These are phyloP conservation scores for Dinochytrium kinnereticum DNA, from an alignment of 371 early-diverging fungal species.

Conservation along the genomic window DNA sequence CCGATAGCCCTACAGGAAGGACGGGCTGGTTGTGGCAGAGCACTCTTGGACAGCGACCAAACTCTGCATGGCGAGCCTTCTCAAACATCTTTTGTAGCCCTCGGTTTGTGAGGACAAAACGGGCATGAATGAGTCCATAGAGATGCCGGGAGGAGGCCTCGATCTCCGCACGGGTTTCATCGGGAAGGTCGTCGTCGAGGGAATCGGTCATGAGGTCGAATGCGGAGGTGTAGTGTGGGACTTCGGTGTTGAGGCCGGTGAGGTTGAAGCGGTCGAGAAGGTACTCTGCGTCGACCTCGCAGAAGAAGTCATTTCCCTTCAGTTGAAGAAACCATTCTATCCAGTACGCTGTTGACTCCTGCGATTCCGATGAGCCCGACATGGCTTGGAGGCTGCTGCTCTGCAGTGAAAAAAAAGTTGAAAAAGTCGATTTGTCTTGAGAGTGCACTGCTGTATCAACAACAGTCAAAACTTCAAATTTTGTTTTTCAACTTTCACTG, in stretches of 20 bases:
- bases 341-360: conserved; percentile 63
- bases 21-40: conserved; percentile 76
- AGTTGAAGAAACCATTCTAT: conserved; percentile 88
- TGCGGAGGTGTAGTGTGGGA: conserved; percentile 82
- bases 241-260: conserved; percentile 79
- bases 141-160: conserved; percentile 80
- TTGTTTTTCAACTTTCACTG: too few relatives aligned
- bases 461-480: too few relatives aligned
- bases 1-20: conserved; percentile 89
- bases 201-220: conserved; percentile 62
- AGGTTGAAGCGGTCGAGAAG: conserved; percentile 94
- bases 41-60: conserved; percentile 84
- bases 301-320: conserved; percentile 82
- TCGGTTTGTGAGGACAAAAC: conserved; percentile 62
- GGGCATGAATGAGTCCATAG: conserved; percentile 72
- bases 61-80: conserved; percentile 64
- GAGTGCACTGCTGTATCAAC: too few relatives aligned
- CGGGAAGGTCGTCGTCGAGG: conserved; percentile 48
- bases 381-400: too few relatives aligned
- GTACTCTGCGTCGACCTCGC: conserved; percentile 85
- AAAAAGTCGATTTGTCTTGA: too few relatives aligned
- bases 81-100: conserved; percentile 65
- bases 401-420: too few relatives aligned
- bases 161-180: conserved; percentile 50
- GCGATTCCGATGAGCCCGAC: conserved; percentile 37